Conservation (phyloP, 768 basidiomycete species). For the Panaeolus papilionaceus region DNA sequence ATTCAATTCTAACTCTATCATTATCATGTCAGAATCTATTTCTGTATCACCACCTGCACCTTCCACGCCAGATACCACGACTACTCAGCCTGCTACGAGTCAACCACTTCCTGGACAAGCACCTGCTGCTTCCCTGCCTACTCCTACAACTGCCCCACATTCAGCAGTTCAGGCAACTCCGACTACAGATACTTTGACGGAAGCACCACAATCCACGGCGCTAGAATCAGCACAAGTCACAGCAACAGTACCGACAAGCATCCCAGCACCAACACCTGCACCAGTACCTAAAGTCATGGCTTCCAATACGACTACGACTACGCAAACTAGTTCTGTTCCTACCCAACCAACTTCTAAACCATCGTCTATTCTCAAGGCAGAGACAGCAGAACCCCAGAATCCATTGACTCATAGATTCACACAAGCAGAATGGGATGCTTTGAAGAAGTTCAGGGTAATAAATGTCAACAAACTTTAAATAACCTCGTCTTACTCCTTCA, state of each 20-base stretch:
- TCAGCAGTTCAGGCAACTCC: neutral
- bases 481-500: constrained; percentile 13
- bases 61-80: constrained; percentile 17
- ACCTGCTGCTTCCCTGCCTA: neutral
- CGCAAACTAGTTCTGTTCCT: neutral
- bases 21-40: constrained; percentile 20
- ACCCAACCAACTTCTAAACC: constrained; percentile 1
- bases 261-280: constrained; percentile 19
- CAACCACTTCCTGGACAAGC: neutral
- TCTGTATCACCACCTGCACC: constrained; percentile 14
- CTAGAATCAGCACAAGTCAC: neutral
- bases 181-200: constrained; percentile 1
- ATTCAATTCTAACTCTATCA: too few relatives aligned
- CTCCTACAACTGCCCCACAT: neutral
- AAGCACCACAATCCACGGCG: constrained; percentile 7
- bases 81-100: neutral
- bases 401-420: constrained; percentile 73
- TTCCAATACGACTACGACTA: constrained; percentile 23
- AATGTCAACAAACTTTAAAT: constrained; percentile 21
- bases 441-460: constrained; percentile 69
- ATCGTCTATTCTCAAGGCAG: constrained; percentile 22
- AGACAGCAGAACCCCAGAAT: constrained; percentile 65
- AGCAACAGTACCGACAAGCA: neutral
- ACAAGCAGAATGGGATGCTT: constrained; percentile 70
- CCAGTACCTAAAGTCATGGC: constrained; percentile 24